Conservation (phyloP, 495 filamentous ascomycete species). For the Aspergillus avenaceus region DNA sequence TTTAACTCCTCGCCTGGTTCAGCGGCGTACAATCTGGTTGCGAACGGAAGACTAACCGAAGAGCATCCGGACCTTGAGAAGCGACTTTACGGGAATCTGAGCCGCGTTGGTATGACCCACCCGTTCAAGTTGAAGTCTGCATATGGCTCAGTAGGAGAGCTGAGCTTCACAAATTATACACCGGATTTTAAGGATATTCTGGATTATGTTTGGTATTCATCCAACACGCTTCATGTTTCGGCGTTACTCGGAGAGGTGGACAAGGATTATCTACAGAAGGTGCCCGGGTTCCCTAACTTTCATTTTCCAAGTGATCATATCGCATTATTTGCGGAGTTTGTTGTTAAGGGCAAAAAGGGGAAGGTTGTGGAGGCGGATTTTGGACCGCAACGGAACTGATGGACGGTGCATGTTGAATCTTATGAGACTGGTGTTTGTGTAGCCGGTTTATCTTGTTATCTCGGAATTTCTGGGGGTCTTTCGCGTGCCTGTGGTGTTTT, state of each 20-base stretch:
- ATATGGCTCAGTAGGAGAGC: constrained; percentile 71
- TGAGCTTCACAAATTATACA: constrained; percentile 94
- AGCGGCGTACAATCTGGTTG: constrained; percentile 83
- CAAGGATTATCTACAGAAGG: constrained; percentile 78
- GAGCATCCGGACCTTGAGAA: constrained; percentile 73
- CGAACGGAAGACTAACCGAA: constrained; percentile 64
- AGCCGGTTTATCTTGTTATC: constrained; percentile 35
- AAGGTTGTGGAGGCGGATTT: constrained; percentile 66
- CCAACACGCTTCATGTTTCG: constrained; percentile 83
- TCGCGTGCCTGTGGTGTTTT: constrained; percentile 25
- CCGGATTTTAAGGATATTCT: constrained; percentile 85
- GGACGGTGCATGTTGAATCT: constrained; percentile 38
- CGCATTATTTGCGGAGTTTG: constrained; percentile 86
- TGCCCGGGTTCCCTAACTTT: constrained; percentile 94
- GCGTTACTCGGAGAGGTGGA: constrained; percentile 88
- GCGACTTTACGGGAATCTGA: constrained; percentile 83
- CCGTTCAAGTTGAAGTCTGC: constrained; percentile 90
- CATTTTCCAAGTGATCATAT: constrained; percentile 98
- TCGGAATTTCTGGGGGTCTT: constrained; percentile 41
- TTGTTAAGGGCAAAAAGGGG: constrained; percentile 85
- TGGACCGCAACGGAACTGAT: constrained; percentile 53
- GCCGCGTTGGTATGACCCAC: constrained; percentile 83
- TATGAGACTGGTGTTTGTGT: constrained; percentile 42
- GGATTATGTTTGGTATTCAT: constrained; percentile 96
- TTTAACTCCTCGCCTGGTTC: constrained; percentile 87